Evolutionary conservation across 495 filamentous ascomycete genomes (phyloP), one percentile per base, ranked within the genome.

Genomic region (Sporormia fimetaria): DNA sequence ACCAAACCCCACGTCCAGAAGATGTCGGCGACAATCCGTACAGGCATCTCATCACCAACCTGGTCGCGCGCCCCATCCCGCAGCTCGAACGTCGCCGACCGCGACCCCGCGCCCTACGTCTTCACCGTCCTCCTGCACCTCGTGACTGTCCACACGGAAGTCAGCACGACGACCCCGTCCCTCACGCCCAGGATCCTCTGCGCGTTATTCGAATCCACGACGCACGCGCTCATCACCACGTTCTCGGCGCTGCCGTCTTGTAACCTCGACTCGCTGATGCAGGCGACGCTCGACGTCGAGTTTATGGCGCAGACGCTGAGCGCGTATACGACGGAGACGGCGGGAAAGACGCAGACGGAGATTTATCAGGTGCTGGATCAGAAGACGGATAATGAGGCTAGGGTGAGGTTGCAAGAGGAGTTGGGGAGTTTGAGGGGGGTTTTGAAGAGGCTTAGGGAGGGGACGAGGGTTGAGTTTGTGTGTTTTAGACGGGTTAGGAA

Each of bases 261-360:
- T 64, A 65, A 71, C 5, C 77, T 98, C 0, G 64, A 76, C n/a
- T 75, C 76, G 6, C 69, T 98, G 33, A 92, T 95, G 80, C 92
- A 96, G 62, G 92, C 92, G 2, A 96, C 92, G 0, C 70, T 98
- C 4, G 90, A 98, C 44, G 87, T 93, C 6, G 90, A 98, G 61
- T 98, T 96, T 62, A 78, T 95, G 24, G 83, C 86, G 4, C 92
- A 96, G 66, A 94, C 87, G 8, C 64, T 98, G 37, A 80, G 71
- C 40, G 76, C 82, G 40, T 98, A 86, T 55, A 87, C 83, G 1
- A 87, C 82, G 9, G 79, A 92, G n/a, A 70, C 78, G 36, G 84
- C 84, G 12, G 75, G 73, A 10, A 69, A 81, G 46, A 67, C 78
- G 27, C 87, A 95, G 63, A 81, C 80, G 49, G 69, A 83, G 62